Evolutionary conservation across 2,329 filamentous ascomycete genomes (phyloP), one percentile per base, ranked within the genome.

Genomic region (Cladobotryum protrusum): DNA sequence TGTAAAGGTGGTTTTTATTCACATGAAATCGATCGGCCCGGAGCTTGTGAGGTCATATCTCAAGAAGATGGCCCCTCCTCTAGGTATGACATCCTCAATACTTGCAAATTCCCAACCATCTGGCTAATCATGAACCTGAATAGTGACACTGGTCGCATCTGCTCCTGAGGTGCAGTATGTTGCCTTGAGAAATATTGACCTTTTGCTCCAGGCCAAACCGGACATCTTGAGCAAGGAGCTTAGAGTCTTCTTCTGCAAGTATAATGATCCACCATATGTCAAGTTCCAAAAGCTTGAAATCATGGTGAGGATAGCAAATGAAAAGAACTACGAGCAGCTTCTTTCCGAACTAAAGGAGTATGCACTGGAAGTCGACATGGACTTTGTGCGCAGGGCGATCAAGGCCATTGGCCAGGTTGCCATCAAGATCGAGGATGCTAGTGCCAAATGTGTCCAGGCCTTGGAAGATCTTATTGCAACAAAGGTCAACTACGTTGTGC

Each of bases 211-310:
- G 68, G 93, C 95, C 59, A 92, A 96, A 68, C 90, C 93, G 11
- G 91, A 96, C 59, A 96, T 99, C 49, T 78, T 99, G 9, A 95
- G 89, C 76, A 97, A 97, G 69, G 93, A 99, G 69, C 83, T 99
- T 62, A 83, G 93, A 41, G 93, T 99, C 8, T 99, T 99, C 74
- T 99, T 99, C 74, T 99, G 93, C 85, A 99, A 99, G 72, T 99
- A 99, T 74, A 97, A 97, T 66, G 93, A 99, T 60, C 92, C 93
- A 2, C 90, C 90, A 18, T 99, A 99, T 66, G 85, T 99, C 61
- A 99, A 99, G 70, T 83, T 99, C 53, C 87, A 96, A 65, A 99
- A 99, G 66, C 81, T 99, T 45, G 93, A 99, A 66, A 97, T 97
- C 56, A 97, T 99, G 93, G 92, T 99, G 43, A 85, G 93, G 68